phyloP scores from a whole-genome alignment of 495 filamentous ascomycete genomes.

The Penicillium macrosclerotiorum region DNA sequence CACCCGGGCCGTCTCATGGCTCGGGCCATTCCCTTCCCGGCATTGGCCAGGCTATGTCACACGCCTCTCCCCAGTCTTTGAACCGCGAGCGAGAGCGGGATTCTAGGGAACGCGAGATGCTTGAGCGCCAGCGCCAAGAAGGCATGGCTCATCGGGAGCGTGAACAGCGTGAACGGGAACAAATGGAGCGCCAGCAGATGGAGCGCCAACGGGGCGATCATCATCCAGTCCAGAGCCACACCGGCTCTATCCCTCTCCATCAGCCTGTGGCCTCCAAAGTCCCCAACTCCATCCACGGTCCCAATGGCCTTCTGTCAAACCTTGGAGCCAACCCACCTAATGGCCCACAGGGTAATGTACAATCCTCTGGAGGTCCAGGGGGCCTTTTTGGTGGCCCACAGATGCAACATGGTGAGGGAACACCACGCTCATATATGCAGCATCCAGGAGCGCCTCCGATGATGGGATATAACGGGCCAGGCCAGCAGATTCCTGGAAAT shows the following conservation, averaged over 20 bases:
- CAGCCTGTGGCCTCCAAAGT: conserved; percentile 85
- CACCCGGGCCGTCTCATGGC: conserved; percentile 37
- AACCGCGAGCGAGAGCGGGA: conserved; percentile 54
- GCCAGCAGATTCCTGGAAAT: conserved; percentile 48
- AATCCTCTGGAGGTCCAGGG: conserved; percentile 62
- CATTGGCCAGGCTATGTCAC: conserved; percentile 51
- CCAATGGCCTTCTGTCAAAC: conserved; percentile 79
- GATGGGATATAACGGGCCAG: conserved; percentile 52
- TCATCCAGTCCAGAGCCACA: conserved; percentile 77
- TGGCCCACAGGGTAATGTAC: conserved; percentile 54
- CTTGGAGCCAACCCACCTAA: conserved; percentile 57
- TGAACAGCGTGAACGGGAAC: conserved; percentile 67
- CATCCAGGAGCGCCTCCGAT: conserved; percentile 60
- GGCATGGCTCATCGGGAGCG: conserved; percentile 59
- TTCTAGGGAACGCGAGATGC: conserved; percentile 46
- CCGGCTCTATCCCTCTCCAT: conserved; percentile 81
- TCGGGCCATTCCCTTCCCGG: conserved; percentile 51
- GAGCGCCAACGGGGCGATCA: conserved; percentile 58
- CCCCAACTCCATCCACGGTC: conserved; percentile 77
- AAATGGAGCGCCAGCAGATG: conserved; percentile 52
- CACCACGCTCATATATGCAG: conserved; percentile 62
- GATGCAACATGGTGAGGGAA: conserved; percentile 53
- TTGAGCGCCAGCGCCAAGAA: conserved; percentile 54
- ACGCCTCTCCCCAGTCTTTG: conserved; percentile 50
- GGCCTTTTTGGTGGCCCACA: conserved; percentile 66